Evolutionary conservation across 192 early-diverging fungal species (phyloP), one percentile per base, ranked within the genome.

Genomic region (Dissophora globulifera): DNA sequence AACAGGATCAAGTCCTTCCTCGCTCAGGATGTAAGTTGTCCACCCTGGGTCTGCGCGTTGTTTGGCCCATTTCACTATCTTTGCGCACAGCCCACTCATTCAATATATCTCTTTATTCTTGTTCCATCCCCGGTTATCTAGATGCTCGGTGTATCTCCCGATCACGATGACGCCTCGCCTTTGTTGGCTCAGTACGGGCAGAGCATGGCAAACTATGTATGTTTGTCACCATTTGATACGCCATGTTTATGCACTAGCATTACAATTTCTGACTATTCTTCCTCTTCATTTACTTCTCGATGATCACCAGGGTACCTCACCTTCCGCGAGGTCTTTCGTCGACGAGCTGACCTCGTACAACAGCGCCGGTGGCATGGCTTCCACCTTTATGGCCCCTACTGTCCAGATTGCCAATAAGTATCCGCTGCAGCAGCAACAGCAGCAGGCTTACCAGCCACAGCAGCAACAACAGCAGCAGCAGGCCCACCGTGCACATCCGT

Each of bases 1-100:
- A 76, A 76, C 31, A 66, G 72, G 47, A 67, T 76, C 57, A 76
- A 76, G 46, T 76, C 72, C 27, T 67, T 76, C n/a, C 63, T 76
- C 1, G 63, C 64, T 5, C 63, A 76, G 53, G 64, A 67, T 50
- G 72, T 76, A 76, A 45, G 72, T 56, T 33, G 11, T 16, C 13
- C 31, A 23, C 26, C 33, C 1, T 27, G 1, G 1, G 35, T 33
- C 35, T 43, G 10, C 25, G 10, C 20, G 35, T 26, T 32, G n/a
- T 1, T 20, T n/a, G n/a, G n/a, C n/a, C n/a, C n/a, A n/a, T n/a
- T n/a, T n/a, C n/a, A n/a, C n/a, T n/a, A n/a, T n/a, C n/a, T n/a
- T n/a, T n/a, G n/a, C n/a, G n/a, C n/a, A n/a, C n/a, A n/a, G n/a
- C n/a, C n/a, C n/a, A n/a, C n/a, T n/a, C n/a, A n/a, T n/a, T n/a